phyloP scores from a whole-genome alignment of 2,329 filamentous ascomycete species.

The Claviceps fusiformis region DNA sequence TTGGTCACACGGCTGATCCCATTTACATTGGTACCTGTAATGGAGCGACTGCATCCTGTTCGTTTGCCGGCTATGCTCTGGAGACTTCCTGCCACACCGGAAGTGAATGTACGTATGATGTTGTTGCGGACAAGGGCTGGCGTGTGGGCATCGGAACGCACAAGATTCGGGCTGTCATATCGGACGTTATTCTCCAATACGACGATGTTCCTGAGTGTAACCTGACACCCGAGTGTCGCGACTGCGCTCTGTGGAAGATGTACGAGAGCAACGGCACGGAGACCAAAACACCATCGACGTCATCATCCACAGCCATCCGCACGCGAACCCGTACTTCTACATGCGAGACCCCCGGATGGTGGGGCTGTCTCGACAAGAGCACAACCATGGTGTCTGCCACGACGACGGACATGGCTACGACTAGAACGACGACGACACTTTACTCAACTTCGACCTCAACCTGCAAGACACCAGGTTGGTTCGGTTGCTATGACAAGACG shows the following conservation, averaged over 20 bases:
- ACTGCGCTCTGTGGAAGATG: slow-evolving; percentile 90
- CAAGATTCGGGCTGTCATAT: slow-evolving; percentile 77
- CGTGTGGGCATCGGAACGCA: slow-evolving; percentile 83
- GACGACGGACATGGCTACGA: slow-evolving; percentile 24
- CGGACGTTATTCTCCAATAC: slow-evolving; percentile 74
- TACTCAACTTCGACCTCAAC: slow-evolving; percentile 31
- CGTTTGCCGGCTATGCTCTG: slow-evolving; percentile 84
- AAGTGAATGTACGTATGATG: slow-evolving; percentile 79
- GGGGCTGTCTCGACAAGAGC: slow-evolving; percentile 60
- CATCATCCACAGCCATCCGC: slow-evolving; percentile 39
- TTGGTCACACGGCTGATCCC: slow-evolving; percentile 91
- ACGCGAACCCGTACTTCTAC: slow-evolving; percentile 72
- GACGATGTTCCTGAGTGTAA: slow-evolving; percentile 66
- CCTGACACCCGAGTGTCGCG: slow-evolving; percentile 65
- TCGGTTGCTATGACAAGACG: slow-evolving; percentile 45
- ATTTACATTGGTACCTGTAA: slow-evolving; percentile 92
- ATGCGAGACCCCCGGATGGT: slow-evolving; percentile 88
- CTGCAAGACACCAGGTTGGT: slow-evolving; percentile 50
- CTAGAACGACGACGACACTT: slow-evolving; percentile 25
- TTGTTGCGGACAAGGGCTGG: slow-evolving; percentile 84
- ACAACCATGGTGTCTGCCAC: slow-evolving; percentile 31
- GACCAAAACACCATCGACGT: slow-evolving; percentile 50
- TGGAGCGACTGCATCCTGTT: slow-evolving; percentile 75
- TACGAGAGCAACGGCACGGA: slow-evolving; percentile 85
- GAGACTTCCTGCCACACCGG: slow-evolving; percentile 89